phyloP scores from a whole-genome alignment of 2,329 filamentous ascomycete species.

The Epichloe sylvatica region DNA sequence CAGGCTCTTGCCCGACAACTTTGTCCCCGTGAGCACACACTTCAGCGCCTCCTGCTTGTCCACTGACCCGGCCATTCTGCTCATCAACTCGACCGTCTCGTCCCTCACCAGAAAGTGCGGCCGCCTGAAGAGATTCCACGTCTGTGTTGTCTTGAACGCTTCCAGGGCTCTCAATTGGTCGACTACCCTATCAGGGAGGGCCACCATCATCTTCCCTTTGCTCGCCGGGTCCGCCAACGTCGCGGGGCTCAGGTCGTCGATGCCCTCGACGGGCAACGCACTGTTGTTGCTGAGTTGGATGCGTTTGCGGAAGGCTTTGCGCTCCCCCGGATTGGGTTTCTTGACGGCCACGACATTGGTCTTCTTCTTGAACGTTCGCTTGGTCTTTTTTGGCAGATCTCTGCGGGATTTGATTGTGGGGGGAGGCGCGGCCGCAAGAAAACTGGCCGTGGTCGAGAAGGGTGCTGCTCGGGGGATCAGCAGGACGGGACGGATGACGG shows the following conservation, averaged over 20 bases:
- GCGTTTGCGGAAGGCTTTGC: constrained; percentile 74
- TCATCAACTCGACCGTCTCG: constrained; percentile 62
- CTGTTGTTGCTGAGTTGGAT: constrained; percentile 92
- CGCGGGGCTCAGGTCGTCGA: constrained; percentile 45
- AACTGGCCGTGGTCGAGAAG: constrained; percentile 25
- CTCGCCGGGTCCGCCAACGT: constrained; percentile 40
- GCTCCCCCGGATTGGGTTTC: constrained; percentile 64
- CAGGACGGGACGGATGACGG: constrained; percentile 18
- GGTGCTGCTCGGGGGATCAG: constrained; percentile 18
- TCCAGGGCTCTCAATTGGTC: constrained; percentile 73
- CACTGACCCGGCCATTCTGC: constrained; percentile 43
- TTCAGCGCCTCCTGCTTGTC: constrained; percentile 40
- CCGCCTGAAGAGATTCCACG: constrained; percentile 72
- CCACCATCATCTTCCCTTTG: constrained; percentile 56
- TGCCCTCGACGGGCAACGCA: constrained; percentile 60
- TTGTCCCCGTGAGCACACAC: constrained; percentile 58
- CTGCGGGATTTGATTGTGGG: constrained; percentile 21
- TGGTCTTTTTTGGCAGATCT: constrained; percentile 24
- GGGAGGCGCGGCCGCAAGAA: constrained; percentile 17
- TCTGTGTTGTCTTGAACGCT: constrained; percentile 82
- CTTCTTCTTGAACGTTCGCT: constrained; percentile 40
- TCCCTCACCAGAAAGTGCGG: constrained; percentile 66
- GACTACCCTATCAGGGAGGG: constrained; percentile 53
- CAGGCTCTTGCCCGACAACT: constrained; percentile 73
- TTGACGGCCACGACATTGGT: constrained; percentile 29